These are phyloP conservation scores for Populus davidiana DNA, from an alignment of 345 rosid species.

Conservation along the genomic window DNA sequence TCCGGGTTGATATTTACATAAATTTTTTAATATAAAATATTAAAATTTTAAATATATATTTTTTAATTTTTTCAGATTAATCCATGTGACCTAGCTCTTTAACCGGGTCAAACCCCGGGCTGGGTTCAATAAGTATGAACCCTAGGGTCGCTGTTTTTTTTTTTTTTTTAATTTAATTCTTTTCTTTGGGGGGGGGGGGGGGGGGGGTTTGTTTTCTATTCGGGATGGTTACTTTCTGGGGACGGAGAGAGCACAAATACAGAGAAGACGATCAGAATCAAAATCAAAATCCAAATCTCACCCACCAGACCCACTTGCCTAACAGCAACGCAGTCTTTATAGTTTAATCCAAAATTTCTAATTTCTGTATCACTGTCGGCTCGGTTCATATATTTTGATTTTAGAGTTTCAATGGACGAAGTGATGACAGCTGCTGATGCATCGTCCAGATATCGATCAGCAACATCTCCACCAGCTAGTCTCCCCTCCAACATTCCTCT, in stretches of 20 bases:
- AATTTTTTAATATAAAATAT: no score
- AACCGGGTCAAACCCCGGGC: no score
- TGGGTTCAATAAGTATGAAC: no score
- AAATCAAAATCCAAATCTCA: neutral
- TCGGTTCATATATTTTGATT: neutral
- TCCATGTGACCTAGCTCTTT: no score
- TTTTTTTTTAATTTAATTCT: no score
- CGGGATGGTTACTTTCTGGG: no score
- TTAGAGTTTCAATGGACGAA: constrained; percentile 39
- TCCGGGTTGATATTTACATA: no score
- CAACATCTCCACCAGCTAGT: constrained; percentile 26
- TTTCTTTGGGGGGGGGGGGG: no score
- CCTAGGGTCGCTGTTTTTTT: no score
- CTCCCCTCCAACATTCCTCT: constrained; percentile 42
- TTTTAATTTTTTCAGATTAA: no score
- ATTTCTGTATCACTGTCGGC: neutral
- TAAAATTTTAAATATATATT: no score
- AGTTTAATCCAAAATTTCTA: neutral
- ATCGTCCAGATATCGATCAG: constrained; percentile 36
- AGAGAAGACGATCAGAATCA: neutral
- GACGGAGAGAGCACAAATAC: neutral
- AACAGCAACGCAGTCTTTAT: neutral
- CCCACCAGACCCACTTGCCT: neutral
- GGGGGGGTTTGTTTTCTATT: no score
- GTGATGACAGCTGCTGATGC: constrained; percentile 46